These are phyloP conservation scores for Colletotrichum tabaci DNA, from an alignment of 2,329 filamentous ascomycete species.

Conservation along the genomic window DNA sequence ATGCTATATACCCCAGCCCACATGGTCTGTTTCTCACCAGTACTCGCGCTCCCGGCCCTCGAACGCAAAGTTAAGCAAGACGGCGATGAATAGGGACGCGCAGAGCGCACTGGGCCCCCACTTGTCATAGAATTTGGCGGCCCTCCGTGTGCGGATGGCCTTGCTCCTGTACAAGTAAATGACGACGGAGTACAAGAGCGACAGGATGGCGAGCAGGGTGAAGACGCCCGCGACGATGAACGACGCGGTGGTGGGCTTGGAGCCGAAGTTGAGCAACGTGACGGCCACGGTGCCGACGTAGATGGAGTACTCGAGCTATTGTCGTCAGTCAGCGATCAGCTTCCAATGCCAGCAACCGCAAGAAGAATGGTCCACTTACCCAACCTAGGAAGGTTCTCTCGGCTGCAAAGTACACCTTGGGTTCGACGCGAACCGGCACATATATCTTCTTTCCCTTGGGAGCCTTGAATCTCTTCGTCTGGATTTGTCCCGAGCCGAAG, in stretches of 20 bases:
- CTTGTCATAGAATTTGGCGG: constrained; percentile 93
- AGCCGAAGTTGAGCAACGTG: constrained; percentile 86
- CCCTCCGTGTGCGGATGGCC: constrained; percentile 85
- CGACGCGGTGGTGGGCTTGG: constrained; percentile 68
- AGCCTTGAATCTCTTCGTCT: constrained; percentile 76
- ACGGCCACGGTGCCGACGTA: constrained; percentile 91
- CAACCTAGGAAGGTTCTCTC: constrained; percentile 97
- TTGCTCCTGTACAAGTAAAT: constrained; percentile 91
- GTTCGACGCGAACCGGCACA: constrained; percentile 94
- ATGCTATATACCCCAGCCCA: not conserved
- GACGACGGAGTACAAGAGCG: constrained; percentile 85
- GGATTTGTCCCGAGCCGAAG: constrained; percentile 69
- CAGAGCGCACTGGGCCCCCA: constrained; percentile 88
- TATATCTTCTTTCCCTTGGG: constrained; percentile 93
- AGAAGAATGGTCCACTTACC: constrained; percentile 66
- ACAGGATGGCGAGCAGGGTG: constrained; percentile 82
- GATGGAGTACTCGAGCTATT: constrained; percentile 92
- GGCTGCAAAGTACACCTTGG: constrained; percentile 97
- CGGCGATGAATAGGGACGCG: constrained; percentile 78
- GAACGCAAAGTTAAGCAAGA: constrained; percentile 85
- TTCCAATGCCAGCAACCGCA: not conserved
- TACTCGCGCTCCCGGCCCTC: constrained; percentile 74
- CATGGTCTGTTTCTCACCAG: constrained; percentile 57
- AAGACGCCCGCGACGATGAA: constrained; percentile 83
- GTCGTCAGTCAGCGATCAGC: constrained; percentile 43